These are phyloP conservation scores for Ophiostoma perfectum DNA, from an alignment of 2,329 filamentous ascomycete genomes.

Conservation along the genomic window DNA sequence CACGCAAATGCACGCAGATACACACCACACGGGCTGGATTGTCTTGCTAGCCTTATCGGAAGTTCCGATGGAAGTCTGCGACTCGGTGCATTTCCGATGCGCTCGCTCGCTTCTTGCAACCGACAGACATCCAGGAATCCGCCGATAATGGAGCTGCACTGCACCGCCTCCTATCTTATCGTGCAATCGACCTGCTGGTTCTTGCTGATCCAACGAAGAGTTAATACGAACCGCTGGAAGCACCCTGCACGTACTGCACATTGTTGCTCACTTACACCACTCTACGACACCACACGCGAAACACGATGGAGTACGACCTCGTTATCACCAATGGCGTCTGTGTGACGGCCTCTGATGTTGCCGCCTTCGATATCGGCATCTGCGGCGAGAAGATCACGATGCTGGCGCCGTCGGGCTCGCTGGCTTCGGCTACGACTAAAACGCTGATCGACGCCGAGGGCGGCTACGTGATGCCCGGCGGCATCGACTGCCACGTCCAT, in stretches of 20 bases:
- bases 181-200: background rate
- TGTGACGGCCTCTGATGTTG: slow-evolving; percentile 40
- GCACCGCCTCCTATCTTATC: background rate
- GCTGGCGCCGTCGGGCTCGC: slow-evolving; percentile 36
- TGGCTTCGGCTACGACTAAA: slow-evolving; percentile 31
- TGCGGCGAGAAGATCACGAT: slow-evolving; percentile 40
- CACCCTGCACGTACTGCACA: background rate
- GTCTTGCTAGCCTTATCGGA: background rate
- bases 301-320: slow-evolving; percentile 33
- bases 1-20: background rate
- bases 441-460: slow-evolving; percentile 40
- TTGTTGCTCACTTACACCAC: background rate
- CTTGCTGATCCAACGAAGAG: too few species aligned
- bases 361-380: slow-evolving; percentile 39
- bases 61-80: background rate
- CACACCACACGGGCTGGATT: too few species aligned
- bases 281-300: background rate
- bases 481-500: slow-evolving; percentile 40
- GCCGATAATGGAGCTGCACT: slow-evolving; percentile 1
- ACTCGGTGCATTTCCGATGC: background rate
- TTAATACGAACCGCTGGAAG: too few species aligned
- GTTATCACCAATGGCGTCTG: slow-evolving; percentile 41
- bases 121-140: background rate
- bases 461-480: slow-evolving; percentile 40
- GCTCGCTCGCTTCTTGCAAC: background rate